Evolutionary conservation across 208 protist species (phyloP).

Genomic region (Acanthamoeba culbertsoni): DNA sequence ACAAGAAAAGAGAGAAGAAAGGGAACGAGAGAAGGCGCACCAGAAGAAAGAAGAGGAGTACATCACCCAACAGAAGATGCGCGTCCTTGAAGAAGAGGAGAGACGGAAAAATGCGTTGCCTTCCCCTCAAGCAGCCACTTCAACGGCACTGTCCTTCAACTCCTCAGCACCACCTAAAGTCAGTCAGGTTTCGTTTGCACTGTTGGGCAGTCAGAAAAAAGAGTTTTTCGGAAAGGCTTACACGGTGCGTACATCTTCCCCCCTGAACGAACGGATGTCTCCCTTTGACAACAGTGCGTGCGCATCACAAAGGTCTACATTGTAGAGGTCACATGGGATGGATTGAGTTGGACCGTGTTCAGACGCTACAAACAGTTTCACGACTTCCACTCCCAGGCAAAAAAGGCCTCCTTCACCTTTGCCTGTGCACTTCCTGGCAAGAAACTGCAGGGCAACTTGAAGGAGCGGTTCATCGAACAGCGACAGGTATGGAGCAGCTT

Average conservation of each 20-base stretch:
- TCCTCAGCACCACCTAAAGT: background rate
- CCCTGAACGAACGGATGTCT: no score
- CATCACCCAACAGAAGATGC: background rate
- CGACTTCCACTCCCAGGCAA: background rate
- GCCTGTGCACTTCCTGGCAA: background rate
- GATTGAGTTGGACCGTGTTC: background rate
- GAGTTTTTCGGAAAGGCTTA: background rate
- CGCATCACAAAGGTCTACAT: background rate
- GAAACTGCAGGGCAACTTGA: slow-evolving; percentile 21
- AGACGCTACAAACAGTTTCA: slow-evolving; percentile 10
- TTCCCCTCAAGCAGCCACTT: background rate
- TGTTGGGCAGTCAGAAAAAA: background rate
- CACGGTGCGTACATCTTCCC: background rate
- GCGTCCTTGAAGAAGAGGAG: background rate
- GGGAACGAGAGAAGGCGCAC: slow-evolving; percentile 7
- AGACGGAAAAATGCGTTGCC: background rate
- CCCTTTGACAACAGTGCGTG: no score
- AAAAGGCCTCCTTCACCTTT: slow-evolving; percentile 17
- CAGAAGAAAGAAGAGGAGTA: background rate
- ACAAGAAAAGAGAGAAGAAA: background rate
- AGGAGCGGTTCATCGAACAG: slow-evolving; percentile 12
- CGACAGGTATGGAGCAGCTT: background rate
- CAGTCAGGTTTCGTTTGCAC: background rate
- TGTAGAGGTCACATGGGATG: background rate
- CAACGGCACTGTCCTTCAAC: background rate